Evolutionary conservation across 345 rosid genomes (phyloP), one percentile per base, ranked within the genome.

Genomic region (Nephelium lappaceum): DNA sequence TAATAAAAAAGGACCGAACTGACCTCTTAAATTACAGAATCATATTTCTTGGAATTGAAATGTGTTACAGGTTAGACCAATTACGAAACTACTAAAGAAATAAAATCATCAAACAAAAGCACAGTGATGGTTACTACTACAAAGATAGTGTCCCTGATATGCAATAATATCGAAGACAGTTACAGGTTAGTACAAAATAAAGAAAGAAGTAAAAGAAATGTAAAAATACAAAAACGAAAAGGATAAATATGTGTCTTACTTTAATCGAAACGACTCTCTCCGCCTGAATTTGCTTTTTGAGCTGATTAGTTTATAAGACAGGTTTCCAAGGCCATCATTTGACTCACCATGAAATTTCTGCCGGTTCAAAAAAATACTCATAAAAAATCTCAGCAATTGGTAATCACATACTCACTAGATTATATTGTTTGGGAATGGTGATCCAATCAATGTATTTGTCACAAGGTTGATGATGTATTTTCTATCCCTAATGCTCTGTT

Each of bases 241-340:
- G 51, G 43, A 45, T 23, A 25, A 27, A 27, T 12, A 65, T 68
- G 25, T 8, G 72, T 73, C 82, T 88, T 85, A 93, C 99, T 84
- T 89, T 86, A 53, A 93, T 31, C 5, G 86, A 89, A 81, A 41
- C 78, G 81, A 63, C 81, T 82, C 99, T 88, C 69, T 94, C 94
- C 23, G 85, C 88, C 78, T 95, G 97, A 85, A 93, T 91, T 86
- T 92, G 86, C 91, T 51, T 88, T 79, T 83, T 88, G 73, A 95
- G 97, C 85, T 88, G 92, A 88, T 77, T 82, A 95, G 78, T 83
- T 85, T 92, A 64, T 80, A 66, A n/a, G 85, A 76, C 81, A 95
- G 89, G 83, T 89, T 91, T 75, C 85, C 93, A 58, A 83, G 65
- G 51, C 82, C 84, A 43, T 76, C 90, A 75, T 21, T 77, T 11